These are phyloP conservation scores for Euphrasia arctica DNA, from an alignment of 305 asterid species.

Conservation along the genomic window DNA sequence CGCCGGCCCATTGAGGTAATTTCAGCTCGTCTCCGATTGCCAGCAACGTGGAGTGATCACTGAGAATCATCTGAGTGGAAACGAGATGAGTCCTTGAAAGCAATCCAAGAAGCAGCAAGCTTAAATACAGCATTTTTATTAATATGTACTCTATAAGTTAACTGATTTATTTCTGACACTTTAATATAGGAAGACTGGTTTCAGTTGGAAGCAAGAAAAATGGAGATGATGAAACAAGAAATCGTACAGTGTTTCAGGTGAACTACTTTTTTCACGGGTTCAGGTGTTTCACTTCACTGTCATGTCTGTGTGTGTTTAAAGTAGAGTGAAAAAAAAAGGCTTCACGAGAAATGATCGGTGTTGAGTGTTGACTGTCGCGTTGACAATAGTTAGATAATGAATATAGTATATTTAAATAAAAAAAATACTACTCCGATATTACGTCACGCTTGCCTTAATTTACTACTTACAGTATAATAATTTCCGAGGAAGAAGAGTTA, in stretches of 20 bases:
- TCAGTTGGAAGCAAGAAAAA: slow-evolving; percentile 23
- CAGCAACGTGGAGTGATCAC: slow-evolving; percentile 45
- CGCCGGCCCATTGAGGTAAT: slow-evolving; percentile 57
- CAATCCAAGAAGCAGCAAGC: slow-evolving; percentile 37
- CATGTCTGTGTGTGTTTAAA: background rate
- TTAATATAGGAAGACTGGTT: background rate
- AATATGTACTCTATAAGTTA: background rate
- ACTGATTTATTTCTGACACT: background rate
- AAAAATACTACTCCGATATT: no score
- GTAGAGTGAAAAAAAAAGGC: background rate
- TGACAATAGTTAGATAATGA: no score
- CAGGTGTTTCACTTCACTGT: slow-evolving; percentile 40
- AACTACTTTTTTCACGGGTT: slow-evolving; percentile 4
- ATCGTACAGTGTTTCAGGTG: slow-evolving; percentile 34
- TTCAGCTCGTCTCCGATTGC: slow-evolving; percentile 59
- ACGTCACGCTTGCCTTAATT: no score
- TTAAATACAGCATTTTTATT: slow-evolving; percentile 39
- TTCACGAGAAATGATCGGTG: slow-evolving; percentile 5
- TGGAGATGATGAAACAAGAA: slow-evolving; percentile 29
- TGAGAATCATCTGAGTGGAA: slow-evolving; percentile 30
- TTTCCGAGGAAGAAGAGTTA: no score
- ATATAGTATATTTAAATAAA: no score
- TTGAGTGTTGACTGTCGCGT: no score
- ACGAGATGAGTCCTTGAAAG: slow-evolving; percentile 40
- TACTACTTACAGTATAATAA: no score